Conservation (phyloP, 148 eudicot species). For the Hydrangea macrophylla region DNA sequence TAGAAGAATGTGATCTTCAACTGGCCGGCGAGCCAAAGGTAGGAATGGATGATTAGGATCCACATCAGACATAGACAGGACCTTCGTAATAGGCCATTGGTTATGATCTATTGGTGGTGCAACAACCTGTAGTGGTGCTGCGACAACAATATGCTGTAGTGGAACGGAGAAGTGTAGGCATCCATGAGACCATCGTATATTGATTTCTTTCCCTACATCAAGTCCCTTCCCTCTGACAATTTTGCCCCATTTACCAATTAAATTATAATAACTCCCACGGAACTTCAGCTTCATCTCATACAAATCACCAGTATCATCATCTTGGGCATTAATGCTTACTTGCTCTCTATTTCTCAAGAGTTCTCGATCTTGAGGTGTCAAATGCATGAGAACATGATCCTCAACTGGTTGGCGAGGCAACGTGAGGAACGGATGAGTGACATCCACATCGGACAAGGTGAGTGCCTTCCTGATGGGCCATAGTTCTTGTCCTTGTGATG, state of each 20-base stretch:
- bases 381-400: background rate
- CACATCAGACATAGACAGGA: background rate
- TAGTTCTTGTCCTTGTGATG: conserved; percentile 12
- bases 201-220: background rate
- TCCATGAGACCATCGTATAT: background rate
- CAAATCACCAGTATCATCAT: conserved; percentile 1
- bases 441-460: background rate
- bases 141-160: background rate
- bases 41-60: conserved; percentile 1
- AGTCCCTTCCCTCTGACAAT: background rate
- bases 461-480: background rate
- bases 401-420: conserved; percentile 1
- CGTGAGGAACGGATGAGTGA: background rate
- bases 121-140: background rate
- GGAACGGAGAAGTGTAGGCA: conserved; percentile 4
- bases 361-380: background rate
- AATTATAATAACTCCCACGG: background rate
- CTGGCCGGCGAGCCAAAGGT: background rate
- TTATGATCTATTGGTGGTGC: background rate
- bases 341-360: background rate
- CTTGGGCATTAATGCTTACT: background rate
- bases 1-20: background rate
- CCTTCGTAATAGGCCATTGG: background rate
- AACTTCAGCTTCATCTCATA: conserved; percentile 1
- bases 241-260: conserved; percentile 1